Evolutionary conservation across 1,139 yeast species (phyloP).

Genomic region (Pichia sp.): DNA sequence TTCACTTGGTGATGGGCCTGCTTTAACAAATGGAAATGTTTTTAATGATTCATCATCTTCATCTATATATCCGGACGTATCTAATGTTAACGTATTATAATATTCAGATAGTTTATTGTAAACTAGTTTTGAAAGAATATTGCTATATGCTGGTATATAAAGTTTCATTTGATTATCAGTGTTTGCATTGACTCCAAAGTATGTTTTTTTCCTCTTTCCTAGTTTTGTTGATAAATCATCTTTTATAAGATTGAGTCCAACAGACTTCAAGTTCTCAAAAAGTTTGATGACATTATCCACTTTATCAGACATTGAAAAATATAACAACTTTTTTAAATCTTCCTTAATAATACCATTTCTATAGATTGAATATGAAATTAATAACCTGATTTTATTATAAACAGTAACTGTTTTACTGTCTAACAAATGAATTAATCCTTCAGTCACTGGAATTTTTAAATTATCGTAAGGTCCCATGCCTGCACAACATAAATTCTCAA

Average conservation of each 20-base stretch:
- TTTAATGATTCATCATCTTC: slow-evolving; percentile 20
- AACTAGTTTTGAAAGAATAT: slow-evolving; percentile 23
- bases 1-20: slow-evolving; percentile 12
- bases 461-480: slow-evolving; percentile 64
- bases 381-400: slow-evolving; percentile 59
- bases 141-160: slow-evolving; percentile 24
- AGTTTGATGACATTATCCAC: slow-evolving; percentile 49
- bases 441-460: slow-evolving; percentile 50
- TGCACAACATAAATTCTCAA: slow-evolving; percentile 30
- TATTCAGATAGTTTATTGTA: slow-evolving; percentile 24
- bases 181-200: slow-evolving; percentile 56
- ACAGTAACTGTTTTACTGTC: slow-evolving; percentile 18
- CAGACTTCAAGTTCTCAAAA: slow-evolving; percentile 40
- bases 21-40: slow-evolving; percentile 27
- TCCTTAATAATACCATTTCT: slow-evolving; percentile 77
- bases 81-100: slow-evolving; percentile 16
- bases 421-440: slow-evolving; percentile 54
- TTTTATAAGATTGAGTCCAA: slow-evolving; percentile 62
- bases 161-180: slow-evolving; percentile 22
- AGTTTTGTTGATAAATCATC: slow-evolving; percentile 29
- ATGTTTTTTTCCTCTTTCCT: slow-evolving; percentile 35
- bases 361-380: slow-evolving; percentile 72
- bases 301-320: slow-evolving; percentile 48
- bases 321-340: slow-evolving; percentile 66
- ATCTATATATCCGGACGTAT: slow-evolving; percentile 14